These are phyloP conservation scores for Serpula lacrymans DNA, from an alignment of 768 basidiomycete species.

Conservation along the genomic window DNA sequence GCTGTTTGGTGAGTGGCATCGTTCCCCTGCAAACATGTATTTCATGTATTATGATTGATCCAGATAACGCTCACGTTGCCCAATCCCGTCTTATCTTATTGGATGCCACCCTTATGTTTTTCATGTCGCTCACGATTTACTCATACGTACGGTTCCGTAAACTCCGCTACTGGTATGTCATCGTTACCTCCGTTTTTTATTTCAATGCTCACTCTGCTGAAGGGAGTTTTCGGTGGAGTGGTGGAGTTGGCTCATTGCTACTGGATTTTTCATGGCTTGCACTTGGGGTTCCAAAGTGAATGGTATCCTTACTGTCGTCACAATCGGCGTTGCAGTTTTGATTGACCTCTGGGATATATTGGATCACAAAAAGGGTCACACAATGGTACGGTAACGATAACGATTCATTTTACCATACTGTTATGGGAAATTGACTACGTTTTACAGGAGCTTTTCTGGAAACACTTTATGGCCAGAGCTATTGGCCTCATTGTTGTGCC, in stretches of 20 bases:
- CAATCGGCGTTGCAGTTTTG: conserved; percentile 87
- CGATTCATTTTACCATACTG: not conserved
- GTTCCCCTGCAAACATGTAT: not conserved
- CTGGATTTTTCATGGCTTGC: conserved; percentile 92
- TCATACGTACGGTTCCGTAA: conserved; percentile 94
- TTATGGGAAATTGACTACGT: not conserved
- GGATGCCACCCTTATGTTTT: conserved; percentile 92
- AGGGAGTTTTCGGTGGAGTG: conserved; percentile 88
- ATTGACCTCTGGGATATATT: conserved; percentile 94
- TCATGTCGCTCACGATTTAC: conserved; percentile 92
- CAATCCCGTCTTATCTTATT: conserved; percentile 97
- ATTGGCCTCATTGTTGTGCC: conserved; percentile 87
- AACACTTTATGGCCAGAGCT: conserved; percentile 84
- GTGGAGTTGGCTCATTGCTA: conserved; percentile 93
- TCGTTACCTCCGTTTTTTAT: not conserved
- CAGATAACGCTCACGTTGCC: conserved; percentile 94
- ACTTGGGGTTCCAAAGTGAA: conserved; percentile 99
- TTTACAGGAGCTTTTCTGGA: conserved; percentile 78
- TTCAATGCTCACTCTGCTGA: conserved; percentile 7
- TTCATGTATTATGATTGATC: conserved; percentile 8
- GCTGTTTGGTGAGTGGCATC: conserved; percentile 70
- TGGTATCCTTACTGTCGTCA: conserved; percentile 84
- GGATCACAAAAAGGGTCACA: conserved; percentile 75
- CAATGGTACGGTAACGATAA: too few species aligned
- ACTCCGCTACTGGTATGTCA: conserved; percentile 75